Evolutionary conservation across 768 basidiomycete genomes (phyloP), one percentile per base, ranked within the genome.

Genomic region (Kwoniella dendrophila): DNA sequence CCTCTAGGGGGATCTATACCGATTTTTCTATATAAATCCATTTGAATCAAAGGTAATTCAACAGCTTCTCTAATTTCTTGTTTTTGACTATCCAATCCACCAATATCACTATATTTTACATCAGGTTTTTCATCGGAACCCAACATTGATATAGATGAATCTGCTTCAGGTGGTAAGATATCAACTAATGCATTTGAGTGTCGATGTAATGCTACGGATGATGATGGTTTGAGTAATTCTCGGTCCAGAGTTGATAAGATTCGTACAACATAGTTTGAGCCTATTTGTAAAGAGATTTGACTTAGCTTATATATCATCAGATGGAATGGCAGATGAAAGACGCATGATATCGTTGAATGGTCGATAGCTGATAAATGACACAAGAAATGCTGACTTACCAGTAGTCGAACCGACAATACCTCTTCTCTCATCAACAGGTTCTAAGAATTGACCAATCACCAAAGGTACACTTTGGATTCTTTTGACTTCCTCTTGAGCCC

Each of bases 1-100:
- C 96, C 96, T 26, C 96, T 85, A 60, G 96, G 96, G 2, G 96
- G 96, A 82, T 99, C 95, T 67, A 99, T 99, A 68, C 96, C 96
- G 74, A 99, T 99, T 83, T 98, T 97, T 83, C 91, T 91, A 84
- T 98, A 99, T 43, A 99, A 82, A 75, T 99, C 95, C 77, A 95
- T 95, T 80, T 99, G 78, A 2, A 69, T 71, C 30, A 82, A 82
- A 26, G 96, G 96, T 22, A 99, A 84, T 79, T 99, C 96, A 30
- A 99, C 96, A 4, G 95, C 95, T 81, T 99, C 96, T 66, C 95
- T 83, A 64, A 99, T 98, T 81, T 99, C 95, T 81, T 98, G 95
- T 82, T 98, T 99, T 83, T 99, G 96, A 11, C 86, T 77, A 79
- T 98, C 95, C 88, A 98, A 89, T 47, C 96, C 96, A 73, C 96